Evolutionary conservation across 2,329 filamentous ascomycete genomes (phyloP).

Genomic region (Trichoderma semiorbis): DNA sequence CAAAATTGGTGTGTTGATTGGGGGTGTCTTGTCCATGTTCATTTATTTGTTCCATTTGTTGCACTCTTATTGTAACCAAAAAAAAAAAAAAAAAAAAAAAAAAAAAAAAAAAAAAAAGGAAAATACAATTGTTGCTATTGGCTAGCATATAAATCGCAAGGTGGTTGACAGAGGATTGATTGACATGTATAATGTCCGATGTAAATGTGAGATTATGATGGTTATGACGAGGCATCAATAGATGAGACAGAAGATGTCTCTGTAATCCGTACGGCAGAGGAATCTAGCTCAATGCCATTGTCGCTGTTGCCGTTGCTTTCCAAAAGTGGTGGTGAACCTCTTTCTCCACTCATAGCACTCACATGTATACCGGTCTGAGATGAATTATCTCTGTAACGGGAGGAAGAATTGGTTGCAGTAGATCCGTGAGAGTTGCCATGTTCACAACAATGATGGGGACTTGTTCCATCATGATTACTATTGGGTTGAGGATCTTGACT

Average conservation of each 20-base stretch:
- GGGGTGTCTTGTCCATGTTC: not conserved
- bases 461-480: not conserved
- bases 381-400: not conserved
- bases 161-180: not conserved
- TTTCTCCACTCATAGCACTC: not conserved
- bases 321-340: not conserved
- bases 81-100: no score
- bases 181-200: not conserved
- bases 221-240: not conserved
- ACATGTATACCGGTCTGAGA: not conserved
- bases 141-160: not conserved
- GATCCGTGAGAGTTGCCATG: not conserved
- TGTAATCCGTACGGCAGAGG: not conserved
- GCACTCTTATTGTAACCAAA: not conserved
- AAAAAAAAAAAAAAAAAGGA: no score
- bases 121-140: not conserved
- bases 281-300: not conserved
- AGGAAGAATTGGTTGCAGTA: not conserved
- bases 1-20: not conserved
- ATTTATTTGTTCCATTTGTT: not conserved
- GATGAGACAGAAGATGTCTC: not conserved
- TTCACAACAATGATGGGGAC: slow-evolving; percentile 14
- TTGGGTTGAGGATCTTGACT: slow-evolving; percentile 2
- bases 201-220: not conserved
- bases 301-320: not conserved